Evolutionary conservation across 352 stramenopile species (phyloP), one percentile per base, ranked within the genome.

Genomic region (Pythium insidiosum): DNA sequence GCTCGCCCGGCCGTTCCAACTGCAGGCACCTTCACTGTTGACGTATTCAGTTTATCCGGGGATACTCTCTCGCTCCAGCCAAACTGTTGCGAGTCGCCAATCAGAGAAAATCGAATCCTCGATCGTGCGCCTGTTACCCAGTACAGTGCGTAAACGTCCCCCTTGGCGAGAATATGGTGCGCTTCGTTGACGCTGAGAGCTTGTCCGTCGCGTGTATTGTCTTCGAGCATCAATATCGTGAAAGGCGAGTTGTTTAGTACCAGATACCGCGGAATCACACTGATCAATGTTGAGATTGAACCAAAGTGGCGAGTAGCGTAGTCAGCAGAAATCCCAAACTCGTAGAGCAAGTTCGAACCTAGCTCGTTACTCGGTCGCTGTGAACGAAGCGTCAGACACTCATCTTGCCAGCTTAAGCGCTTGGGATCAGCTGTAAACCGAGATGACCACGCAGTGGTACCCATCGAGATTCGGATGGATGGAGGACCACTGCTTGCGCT

Each of bases 221-320:
- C 68, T 54, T 90, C 77, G 6, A 85, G 48, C 29, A 92, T 43
- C 16, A 92, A 40, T 15, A 92, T 38, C 2, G 80, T 92, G 53
- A 84, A 55, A 5, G 61, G 48, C 21, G 77, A 73, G 35, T 59
- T 66, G 30, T 93, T 93, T 9, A 88, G 47, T 1, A 93, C 36
- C 21, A 93, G 37, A 41, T 91, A 93, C 15, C 81, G 73, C 20
- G 81, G 81, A 38, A 88, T 87, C 29, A 93, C 63, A 42, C 75
- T 93, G 33, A 93, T 73, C 23, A 93, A 63, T 6, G 78, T 93
- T 39, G 81, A 91, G 28, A 93, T 68, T 0, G 78, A 84, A 7
- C 81, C 73, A 35, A 93, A 93, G 53, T 93, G 78, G 2, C 74
- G 61, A 6, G 78, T 93, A 9, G 75, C 63, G 38, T 89, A 89